Base-by-base conservation (phyloP, 2,329 filamentous ascomycete genomes). In the Malbranchea cinnamomea region DNA sequence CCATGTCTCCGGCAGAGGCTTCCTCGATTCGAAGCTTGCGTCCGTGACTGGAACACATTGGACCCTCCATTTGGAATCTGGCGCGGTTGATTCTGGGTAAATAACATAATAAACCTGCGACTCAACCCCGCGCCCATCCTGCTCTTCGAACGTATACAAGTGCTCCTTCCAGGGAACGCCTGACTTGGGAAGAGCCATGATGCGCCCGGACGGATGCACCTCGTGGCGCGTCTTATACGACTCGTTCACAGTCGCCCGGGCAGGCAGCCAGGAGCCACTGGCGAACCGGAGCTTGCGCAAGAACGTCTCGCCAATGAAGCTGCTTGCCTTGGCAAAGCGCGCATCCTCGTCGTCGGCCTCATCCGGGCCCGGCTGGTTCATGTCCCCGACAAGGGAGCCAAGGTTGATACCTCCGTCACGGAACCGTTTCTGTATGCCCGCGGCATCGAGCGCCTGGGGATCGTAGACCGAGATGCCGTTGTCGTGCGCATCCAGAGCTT, bases 401-500 rank as follows among this genome's bases (percentile, higher is more conserved):
- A 98, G 73, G 29, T 71, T 78, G 60, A 94, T 85, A 29, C 76
- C 80, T 35, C 79, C 77, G 47, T 85, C 69, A 44, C 74, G 77
- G 61, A 91, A 94, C 43, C 76, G 75, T 64, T 85, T 89, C 55
- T 79, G 62, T 23, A 94, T 56, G 3, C 77, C 78, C 0, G 81
- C 79, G 17, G 73, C 67, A 17, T 70, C 57, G 11, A 93, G 52
- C 18, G 65, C 74, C 14, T 67, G 65, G 16, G 78, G 65, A 50
- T 93, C 82, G 59, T 91, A 91, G 35, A 66, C 68, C 15, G 75
- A 76, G 50, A 98, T 78, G 42, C 89, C 89, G 55, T 98, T 98
- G 65, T 98, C 89, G 58, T 98, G 87, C 34, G 85, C 89, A 57
- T 98, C 89, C 33, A 98, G 76, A 2, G 89, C 84, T 64, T 98